Evolutionary conservation across 306 rosid genomes (phyloP).

Genomic region (Fragaria iinumae): DNA sequence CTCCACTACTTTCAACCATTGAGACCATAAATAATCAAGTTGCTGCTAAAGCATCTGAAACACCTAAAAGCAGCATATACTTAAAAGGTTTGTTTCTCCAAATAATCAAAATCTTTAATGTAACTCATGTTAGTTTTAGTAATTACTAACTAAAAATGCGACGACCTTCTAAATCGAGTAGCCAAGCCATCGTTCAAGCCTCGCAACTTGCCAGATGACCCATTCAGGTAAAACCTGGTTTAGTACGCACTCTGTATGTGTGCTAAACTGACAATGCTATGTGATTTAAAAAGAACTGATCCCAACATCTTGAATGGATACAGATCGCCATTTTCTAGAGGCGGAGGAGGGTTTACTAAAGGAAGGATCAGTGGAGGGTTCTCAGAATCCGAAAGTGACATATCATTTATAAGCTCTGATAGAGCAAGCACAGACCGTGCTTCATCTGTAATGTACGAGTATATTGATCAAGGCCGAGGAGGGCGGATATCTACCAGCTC

Average conservation of each 20-base stretch:
- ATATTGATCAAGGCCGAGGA: constrained; percentile 41
- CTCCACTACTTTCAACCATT: constrained; percentile 57
- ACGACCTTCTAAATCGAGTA: constrained; percentile 21
- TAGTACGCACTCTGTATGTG: background rate
- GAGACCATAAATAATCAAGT: constrained; percentile 27
- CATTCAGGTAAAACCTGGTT: constrained; percentile 37
- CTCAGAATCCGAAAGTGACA: constrained; percentile 69
- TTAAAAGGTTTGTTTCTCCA: constrained; percentile 51
- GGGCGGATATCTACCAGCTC: constrained; percentile 67
- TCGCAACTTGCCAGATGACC: constrained; percentile 51
- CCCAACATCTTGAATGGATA: constrained; percentile 12
- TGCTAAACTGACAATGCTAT: background rate
- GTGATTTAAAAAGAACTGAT: constrained; percentile 8
- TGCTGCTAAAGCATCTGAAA: constrained; percentile 19
- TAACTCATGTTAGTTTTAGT: background rate
- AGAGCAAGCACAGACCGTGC: constrained; percentile 68
- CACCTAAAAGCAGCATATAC: constrained; percentile 31
- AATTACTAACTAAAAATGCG: background rate
- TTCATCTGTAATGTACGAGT: constrained; percentile 56
- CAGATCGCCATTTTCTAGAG: constrained; percentile 43
- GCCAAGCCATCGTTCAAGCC: constrained; percentile 58
- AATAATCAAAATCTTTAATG: constrained; percentile 4
- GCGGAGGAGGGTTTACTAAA: constrained; percentile 27
- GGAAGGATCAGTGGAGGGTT: constrained; percentile 43
- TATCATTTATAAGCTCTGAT: constrained; percentile 79